Conservation (phyloP, 2,329 filamentous ascomycete species). For the Epichloe typhina region DNA sequence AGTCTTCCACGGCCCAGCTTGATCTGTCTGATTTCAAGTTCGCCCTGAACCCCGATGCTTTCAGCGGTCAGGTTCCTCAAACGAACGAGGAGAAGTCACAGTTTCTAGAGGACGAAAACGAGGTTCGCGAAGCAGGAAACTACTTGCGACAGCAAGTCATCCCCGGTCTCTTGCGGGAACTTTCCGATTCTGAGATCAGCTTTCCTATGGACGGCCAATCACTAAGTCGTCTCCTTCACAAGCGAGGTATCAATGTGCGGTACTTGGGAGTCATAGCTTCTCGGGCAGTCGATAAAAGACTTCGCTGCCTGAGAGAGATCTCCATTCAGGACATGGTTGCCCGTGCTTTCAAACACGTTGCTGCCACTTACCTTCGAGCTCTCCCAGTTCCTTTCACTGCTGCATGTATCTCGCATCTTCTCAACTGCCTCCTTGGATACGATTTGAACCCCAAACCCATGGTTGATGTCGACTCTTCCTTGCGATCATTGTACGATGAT, state of each 20-base stretch:
- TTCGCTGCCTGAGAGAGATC: conserved; percentile 65
- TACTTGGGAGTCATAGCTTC: conserved; percentile 80
- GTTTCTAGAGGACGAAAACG: conserved; percentile 70
- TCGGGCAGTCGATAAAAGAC: conserved; percentile 54
- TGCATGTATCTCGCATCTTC: conserved; percentile 67
- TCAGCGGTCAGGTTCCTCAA: conserved; percentile 82
- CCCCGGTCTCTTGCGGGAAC: conserved; percentile 72
- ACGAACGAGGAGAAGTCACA: conserved; percentile 81
- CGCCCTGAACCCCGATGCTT: conserved; percentile 86
- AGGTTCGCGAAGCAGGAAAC: conserved; percentile 72
- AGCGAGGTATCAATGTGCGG: conserved; percentile 91
- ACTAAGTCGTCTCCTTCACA: conserved; percentile 77
- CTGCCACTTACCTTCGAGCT: conserved; percentile 64
- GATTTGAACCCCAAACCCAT: conserved; percentile 64
- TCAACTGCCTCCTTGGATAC: conserved; percentile 83
- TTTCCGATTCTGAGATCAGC: conserved; percentile 84
- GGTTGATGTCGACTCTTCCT: conserved; percentile 60
- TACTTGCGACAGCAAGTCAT: conserved; percentile 67
- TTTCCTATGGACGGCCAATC: conserved; percentile 99
- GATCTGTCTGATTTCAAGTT: conserved; percentile 82
- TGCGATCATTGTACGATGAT: conserved; percentile 68
- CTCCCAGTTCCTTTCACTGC: conserved; percentile 70
- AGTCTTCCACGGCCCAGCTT: conserved; percentile 43
- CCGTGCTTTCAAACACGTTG: conserved; percentile 90
- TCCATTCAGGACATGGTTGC: conserved; percentile 85